A percentile compares a stretch with the other conserved stretches of the same genome.
These are phyloP conservation scores for Nematocida homosporus DNA, from an alignment of 371 early-diverging fungal genomes.

Conservation along the genomic window DNA sequence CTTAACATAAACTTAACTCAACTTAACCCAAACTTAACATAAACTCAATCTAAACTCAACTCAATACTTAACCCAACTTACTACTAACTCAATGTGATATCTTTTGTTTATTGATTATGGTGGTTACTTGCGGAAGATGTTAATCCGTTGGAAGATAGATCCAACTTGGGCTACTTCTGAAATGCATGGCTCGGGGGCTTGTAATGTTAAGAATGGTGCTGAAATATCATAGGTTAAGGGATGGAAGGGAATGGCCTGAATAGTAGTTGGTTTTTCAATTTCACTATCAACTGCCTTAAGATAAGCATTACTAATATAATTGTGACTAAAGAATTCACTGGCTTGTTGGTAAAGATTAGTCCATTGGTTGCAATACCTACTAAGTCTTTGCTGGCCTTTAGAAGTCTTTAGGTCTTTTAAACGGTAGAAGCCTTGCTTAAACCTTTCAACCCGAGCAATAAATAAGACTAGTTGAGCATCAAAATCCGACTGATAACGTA, in stretches of 20 bases:
- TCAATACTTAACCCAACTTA: no score
- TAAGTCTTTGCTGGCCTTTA: background rate
- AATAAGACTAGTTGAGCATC: conserved; percentile 8
- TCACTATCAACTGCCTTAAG: conserved; percentile 8
- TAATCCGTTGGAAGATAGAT: background rate
- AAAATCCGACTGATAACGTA: conserved; percentile 9
- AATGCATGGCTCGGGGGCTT: no score
- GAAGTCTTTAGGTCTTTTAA: background rate
- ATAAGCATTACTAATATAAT: conserved; percentile 18
- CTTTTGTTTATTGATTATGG: no score
- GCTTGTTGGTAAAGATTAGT: conserved; percentile 15
- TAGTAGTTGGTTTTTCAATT: background rate
- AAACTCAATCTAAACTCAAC: no score
- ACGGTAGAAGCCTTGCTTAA: background rate
- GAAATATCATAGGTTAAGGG: conserved; percentile 42
- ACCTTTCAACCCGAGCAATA: conserved; percentile 17
- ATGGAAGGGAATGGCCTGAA: conserved; percentile 10
- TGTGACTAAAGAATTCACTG: conserved; percentile 6
- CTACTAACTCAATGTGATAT: no score
- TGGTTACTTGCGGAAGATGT: background rate
- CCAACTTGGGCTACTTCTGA: no score
- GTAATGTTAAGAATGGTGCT: background rate
- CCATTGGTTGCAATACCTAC: conserved; percentile 32
- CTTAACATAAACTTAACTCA: conserved; percentile 1
- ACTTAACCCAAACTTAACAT: background rate